Evolutionary conservation across 768 basidiomycete genomes (phyloP).

Genomic region (Cantharellus cinnabarinus): DNA sequence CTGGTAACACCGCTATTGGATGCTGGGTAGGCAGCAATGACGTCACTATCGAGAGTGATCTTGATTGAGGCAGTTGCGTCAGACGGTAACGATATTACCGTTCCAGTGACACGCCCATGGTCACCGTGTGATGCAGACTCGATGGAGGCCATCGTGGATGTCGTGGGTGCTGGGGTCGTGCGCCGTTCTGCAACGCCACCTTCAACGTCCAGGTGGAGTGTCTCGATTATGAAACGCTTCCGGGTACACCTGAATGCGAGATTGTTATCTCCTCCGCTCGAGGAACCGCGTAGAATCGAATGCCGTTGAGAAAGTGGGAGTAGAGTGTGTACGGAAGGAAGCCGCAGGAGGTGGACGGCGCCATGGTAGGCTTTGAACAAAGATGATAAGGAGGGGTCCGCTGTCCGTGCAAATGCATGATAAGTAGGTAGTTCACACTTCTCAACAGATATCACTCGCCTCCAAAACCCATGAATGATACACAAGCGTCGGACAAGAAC

Average conservation of each 20-base stretch:
- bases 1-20: too few relatives aligned
- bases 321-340: constrained; percentile 57
- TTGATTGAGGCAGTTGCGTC: too few relatives aligned
- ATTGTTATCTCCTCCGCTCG: constrained; percentile 80
- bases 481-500: constrained; percentile 56
- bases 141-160: background rate
- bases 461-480: constrained; percentile 60
- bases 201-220: constrained; percentile 70
- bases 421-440: background rate
- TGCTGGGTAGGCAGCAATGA: too few relatives aligned
- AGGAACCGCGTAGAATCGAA: constrained; percentile 58
- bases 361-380: constrained; percentile 79
- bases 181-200: constrained; percentile 65
- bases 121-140: background rate
- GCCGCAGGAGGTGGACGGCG: constrained; percentile 49
- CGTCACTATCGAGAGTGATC: too few relatives aligned
- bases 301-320: constrained; percentile 62
- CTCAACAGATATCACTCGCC: constrained; percentile 27
- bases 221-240: constrained; percentile 76
- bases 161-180: constrained; percentile 21
- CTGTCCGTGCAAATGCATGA: constrained; percentile 19
- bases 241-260: constrained; percentile 85
- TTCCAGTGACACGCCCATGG: background rate
- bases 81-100: too few relatives aligned
- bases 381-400: constrained; percentile 49